Base-by-base conservation (phyloP, 164 flowering plant species). In the Macadamia integrifolia region DNA sequence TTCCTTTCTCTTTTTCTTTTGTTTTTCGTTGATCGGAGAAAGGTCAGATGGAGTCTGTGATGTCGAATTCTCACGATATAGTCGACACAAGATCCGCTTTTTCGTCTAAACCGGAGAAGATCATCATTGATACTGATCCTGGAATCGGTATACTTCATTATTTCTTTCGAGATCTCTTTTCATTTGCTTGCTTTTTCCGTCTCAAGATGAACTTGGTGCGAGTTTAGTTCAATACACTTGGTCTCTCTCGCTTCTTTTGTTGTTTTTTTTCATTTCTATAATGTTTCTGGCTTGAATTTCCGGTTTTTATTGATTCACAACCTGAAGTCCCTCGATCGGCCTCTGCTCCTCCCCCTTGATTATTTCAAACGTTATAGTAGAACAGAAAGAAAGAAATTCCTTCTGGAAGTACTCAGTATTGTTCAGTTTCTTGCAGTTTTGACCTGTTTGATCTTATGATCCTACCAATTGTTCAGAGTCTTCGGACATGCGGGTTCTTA, bases 81-180 rank as follows among this genome's bases (percentile, higher is more conserved):
- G 71, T 15, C 28, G 63, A 6, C 2, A 55, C 49, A 9, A 62
- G 12, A 6, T 42, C n/a, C 29, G 18, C 69, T 56, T n/a, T 56
- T 9, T 66, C 52, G 11, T 3, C 32, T 12, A 55, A 35, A 43
- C 78, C 62, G 9, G 75, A 80, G 15, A 92, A 88, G 84, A 61
- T 92, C 80, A 89, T 92, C 70, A 92, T 92, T 66, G 98, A 92
- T 58, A 90, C 98, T 28, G 98, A 92, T 76, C 98, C 66, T 64
- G 66, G 66, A 46, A 50, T 64, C 10, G 66, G 46, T 40, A 17
- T 18, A 12, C 48, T 28, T 2, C 49, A 35, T 0, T n/a, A 4
- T 15, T 9, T 14, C 17, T 7, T 50, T 35, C 3, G 40, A 5
- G 40, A 0, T 52, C 8, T 49, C 30, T n/a, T 64, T 64, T 9